phyloP scores from a whole-genome alignment of 148 eudicot species.

The Vaccinium myrtillus region DNA sequence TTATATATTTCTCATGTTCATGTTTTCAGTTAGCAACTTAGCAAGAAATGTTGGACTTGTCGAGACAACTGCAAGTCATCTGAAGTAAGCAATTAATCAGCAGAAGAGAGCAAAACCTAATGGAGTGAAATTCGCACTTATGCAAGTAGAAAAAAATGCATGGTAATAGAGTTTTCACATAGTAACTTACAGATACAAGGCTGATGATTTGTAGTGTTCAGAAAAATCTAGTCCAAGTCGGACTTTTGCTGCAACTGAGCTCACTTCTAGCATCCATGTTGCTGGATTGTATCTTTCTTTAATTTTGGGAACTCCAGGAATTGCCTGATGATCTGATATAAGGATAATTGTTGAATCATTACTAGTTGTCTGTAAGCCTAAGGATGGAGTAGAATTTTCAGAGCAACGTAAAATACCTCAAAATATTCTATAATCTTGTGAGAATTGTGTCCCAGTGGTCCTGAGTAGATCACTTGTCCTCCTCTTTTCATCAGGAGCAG shows the following conservation, averaged over 20 bases:
- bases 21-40: not conserved
- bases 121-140: not conserved
- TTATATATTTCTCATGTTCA: not conserved
- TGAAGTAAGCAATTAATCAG: not conserved
- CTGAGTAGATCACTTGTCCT: conserved; percentile 41
- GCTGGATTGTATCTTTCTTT: conserved; percentile 52
- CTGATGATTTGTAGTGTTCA: conserved; percentile 33
- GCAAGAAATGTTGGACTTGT: not conserved
- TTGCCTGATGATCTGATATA: conserved; percentile 24
- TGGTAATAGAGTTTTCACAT: not conserved
- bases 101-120: not conserved
- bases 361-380: not conserved
- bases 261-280: conserved; percentile 58
- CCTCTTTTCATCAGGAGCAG: conserved; percentile 40
- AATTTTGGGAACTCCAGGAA: conserved; percentile 45
- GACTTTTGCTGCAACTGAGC: conserved; percentile 35
- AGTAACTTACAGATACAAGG: conserved; percentile 32
- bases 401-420: conserved; percentile 26
- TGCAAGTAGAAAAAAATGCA: not conserved
- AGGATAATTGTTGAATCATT: not conserved
- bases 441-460: conserved; percentile 47
- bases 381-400: not conserved
- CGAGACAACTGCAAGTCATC: not conserved
- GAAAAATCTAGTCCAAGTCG: conserved; percentile 37
- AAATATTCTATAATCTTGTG: conserved; percentile 37